Evolutionary conservation across 805 yeast species (phyloP).

Genomic region (Yarrowia sp.): DNA sequence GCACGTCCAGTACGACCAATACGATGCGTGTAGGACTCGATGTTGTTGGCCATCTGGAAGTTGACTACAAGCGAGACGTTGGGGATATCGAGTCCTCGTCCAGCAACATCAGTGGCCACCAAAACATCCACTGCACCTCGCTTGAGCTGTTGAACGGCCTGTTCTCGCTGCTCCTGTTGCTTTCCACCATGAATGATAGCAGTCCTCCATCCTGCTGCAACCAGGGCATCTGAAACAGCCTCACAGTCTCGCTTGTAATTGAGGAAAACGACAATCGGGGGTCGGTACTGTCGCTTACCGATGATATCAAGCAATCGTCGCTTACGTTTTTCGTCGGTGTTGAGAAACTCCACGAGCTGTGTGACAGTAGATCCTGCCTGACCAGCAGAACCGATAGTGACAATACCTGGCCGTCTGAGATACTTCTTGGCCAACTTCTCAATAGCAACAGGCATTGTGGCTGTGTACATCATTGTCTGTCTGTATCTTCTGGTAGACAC

Average conservation of each 20-base stretch:
- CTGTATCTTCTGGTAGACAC: slow-evolving; percentile 48
- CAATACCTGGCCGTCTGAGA: slow-evolving; percentile 64
- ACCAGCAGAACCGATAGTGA: slow-evolving; percentile 72
- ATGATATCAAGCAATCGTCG: slow-evolving; percentile 55
- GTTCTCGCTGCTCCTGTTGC: slow-evolving; percentile 83
- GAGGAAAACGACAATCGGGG: slow-evolving; percentile 81
- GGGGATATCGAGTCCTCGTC: slow-evolving; percentile 93
- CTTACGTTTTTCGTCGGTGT: slow-evolving; percentile 57
- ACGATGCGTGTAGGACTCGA: slow-evolving; percentile 89
- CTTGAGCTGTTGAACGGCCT: slow-evolving; percentile 68
- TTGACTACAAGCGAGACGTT: slow-evolving; percentile 85
- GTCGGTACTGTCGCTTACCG: slow-evolving; percentile 48
- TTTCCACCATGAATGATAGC: slow-evolving; percentile 86
- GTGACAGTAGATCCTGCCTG: slow-evolving; percentile 70
- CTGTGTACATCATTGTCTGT: slow-evolving; percentile 90
- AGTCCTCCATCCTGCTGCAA: slow-evolving; percentile 56
- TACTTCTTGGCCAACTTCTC: slow-evolving; percentile 71
- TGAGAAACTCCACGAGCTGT: slow-evolving; percentile 68
- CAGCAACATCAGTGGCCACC: slow-evolving; percentile 95
- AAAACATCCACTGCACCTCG: slow-evolving; percentile 64
- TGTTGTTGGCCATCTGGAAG: slow-evolving; percentile 77
- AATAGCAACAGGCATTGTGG: slow-evolving; percentile 82
- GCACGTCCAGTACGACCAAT: slow-evolving; percentile 98
- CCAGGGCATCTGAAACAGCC: slow-evolving; percentile 60
- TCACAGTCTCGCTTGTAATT: slow-evolving; percentile 81